These are phyloP conservation scores for Penicillium sp. DNA, from an alignment of 2,329 filamentous ascomycete genomes.

Conservation along the genomic window DNA sequence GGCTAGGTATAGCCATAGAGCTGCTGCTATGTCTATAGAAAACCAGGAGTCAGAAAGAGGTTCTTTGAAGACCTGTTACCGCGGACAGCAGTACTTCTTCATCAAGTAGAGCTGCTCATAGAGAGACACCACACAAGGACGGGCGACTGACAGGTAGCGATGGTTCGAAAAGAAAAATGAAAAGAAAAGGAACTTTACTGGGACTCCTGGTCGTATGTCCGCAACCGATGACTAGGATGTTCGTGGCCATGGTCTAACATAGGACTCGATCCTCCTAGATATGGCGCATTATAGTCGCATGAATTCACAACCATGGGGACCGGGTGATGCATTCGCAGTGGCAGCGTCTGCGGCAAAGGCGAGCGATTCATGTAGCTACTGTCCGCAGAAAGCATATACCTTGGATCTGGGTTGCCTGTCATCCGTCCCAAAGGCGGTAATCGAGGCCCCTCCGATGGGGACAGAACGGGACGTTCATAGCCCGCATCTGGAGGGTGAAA, in stretches of 20 bases:
- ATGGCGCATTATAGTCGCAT: slow-evolving; percentile 13
- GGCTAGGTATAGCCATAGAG: slow-evolving; percentile 29
- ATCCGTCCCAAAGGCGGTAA: slow-evolving; percentile 17
- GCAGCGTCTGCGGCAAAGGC: slow-evolving; percentile 18
- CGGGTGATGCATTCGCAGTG: slow-evolving; percentile 14
- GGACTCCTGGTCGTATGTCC: slow-evolving; percentile 33
- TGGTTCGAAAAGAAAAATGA: slow-evolving; percentile 14
- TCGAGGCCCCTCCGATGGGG: slow-evolving; percentile 12
- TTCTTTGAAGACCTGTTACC: not conserved
- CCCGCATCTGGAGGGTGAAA: slow-evolving; percentile 10
- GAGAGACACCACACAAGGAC: slow-evolving; percentile 2
- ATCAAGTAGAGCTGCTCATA: not conserved
- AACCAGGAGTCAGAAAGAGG: slow-evolving; percentile 18
- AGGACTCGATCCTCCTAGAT: slow-evolving; percentile 23
- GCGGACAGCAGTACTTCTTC: not conserved
- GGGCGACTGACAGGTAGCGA: slow-evolving; percentile 17
- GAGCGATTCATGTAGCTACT: slow-evolving; percentile 18
- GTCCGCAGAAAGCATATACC: slow-evolving; percentile 24
- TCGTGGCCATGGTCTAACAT: slow-evolving; percentile 21
- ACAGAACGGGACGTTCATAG: slow-evolving; percentile 18
- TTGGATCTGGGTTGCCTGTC: slow-evolving; percentile 20
- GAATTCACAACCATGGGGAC: slow-evolving; percentile 15
- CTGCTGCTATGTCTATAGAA: slow-evolving; percentile 27
- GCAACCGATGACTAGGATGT: slow-evolving; percentile 24
- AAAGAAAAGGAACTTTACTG: slow-evolving; percentile 32